Base-by-base conservation (phyloP, 805 yeast species). In the Clavispora fructus region DNA sequence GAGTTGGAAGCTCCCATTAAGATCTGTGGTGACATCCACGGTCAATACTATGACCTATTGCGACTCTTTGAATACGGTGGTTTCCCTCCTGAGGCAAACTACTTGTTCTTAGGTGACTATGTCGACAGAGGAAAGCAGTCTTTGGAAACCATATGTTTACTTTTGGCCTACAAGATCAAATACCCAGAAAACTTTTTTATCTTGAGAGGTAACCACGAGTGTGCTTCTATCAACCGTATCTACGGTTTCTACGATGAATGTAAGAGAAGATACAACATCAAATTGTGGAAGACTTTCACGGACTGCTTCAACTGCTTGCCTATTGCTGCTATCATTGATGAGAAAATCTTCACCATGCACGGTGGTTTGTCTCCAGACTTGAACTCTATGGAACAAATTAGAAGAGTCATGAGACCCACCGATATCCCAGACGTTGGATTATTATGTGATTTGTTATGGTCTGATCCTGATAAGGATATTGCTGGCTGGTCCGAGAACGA, bases 401-500 rank as follows among this genome's bases (percentile, higher is more conserved):
- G 98, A 77, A 83, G 97, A 67, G 96, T 92, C 52, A 92, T 91
- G 98, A 85, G 99, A 74, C 99, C 99, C 56, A 92, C 99, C 35
- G 99, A 92, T 76, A 90, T 92, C 58, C 99, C 99, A 46, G 99
- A 92, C 69, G 96, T 90, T 50, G 99, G 99, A 26, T 79, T 92
- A 60, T 78, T 92, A 60, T 92, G 97, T 75, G 99, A 92, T 69
- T 78, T 92, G 67, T 79, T 92, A 61, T 92, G 99, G 99, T 87
- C 97, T 2, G 99, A 92, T 68, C 99, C 99, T 25, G 98, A 92
- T 69, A 92, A 94, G 71, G 97, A 91, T 69, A 91, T 92, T 58
- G 89, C 94, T 30, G 99, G 98, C 16, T 92, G 99, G 99, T 85
- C 95, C 59, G 99, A 94, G 73, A 92, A 94, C 68, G 99, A 94